phyloP scores from a whole-genome alignment of 345 rosid species.

The Eucalyptus erythrocorys region DNA sequence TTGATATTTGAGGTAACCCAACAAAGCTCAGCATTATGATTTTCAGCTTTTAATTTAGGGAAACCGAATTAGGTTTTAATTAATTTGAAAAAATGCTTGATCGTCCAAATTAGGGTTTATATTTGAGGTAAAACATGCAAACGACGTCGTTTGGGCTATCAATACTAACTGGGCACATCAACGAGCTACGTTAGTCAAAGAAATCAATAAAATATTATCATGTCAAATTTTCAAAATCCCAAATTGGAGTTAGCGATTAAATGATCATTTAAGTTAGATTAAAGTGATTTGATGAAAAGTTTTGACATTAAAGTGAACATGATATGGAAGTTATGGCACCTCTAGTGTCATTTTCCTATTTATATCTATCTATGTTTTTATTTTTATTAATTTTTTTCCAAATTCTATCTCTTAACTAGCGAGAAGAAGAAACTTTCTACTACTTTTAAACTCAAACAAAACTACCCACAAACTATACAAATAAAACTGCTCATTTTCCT shows the following conservation, averaged over 20 bases:
- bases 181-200: not conserved
- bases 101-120: not conserved
- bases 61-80: not conserved
- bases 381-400: no score
- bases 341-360: not conserved
- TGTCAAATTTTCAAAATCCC: not conserved
- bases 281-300: fast-evolving
- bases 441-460: not conserved
- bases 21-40: slow-evolving; percentile 50
- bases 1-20: slow-evolving; percentile 43
- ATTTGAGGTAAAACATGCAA: not conserved
- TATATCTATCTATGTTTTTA: not conserved
- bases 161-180: fast-evolving
- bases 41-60: not conserved
- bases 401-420: not conserved
- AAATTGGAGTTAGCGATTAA: not conserved
- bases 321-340: fast-evolving
- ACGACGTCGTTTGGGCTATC: not conserved
- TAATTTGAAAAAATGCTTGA: not conserved
- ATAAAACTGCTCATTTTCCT: not conserved
- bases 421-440: not conserved
- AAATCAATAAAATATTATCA: not conserved
- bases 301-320: no score
- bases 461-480: not conserved
- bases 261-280: not conserved